Percentiles rank a stretch among this genome's conserved stretches.
Evolutionary conservation across 73 alveolate species (phyloP).

Genomic region (Diophrys sp.): DNA sequence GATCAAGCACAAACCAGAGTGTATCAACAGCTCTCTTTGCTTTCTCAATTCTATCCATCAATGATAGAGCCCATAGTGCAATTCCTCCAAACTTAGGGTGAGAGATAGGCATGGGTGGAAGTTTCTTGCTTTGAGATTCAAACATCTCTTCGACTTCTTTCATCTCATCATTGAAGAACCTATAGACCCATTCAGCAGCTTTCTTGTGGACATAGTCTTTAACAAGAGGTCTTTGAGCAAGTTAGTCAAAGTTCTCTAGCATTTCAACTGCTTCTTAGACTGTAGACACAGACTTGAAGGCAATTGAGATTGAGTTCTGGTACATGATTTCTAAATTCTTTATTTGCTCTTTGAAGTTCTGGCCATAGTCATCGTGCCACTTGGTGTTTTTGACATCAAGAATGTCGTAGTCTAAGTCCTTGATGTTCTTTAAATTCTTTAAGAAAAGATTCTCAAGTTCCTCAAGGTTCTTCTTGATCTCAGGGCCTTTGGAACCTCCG

Average conservation of each 20-base stretch:
- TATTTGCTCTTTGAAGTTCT: conserved; percentile 74
- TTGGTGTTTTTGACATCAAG: conserved; percentile 98
- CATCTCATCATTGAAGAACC: conserved; percentile 72
- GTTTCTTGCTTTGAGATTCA: conserved; percentile 53
- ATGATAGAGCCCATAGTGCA: conserved; percentile 84
- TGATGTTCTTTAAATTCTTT: conserved; percentile 83
- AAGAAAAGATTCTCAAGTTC: conserved; percentile 91
- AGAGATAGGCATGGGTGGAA: conserved; percentile 69
- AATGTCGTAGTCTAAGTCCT: conserved; percentile 90
- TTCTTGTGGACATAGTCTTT: conserved; percentile 93
- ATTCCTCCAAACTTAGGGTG: conserved; percentile 82
- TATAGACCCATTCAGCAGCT: conserved; percentile 84
- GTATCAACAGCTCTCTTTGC: conserved; percentile 50
- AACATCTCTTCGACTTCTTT: conserved; percentile 85
- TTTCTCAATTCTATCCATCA: conserved; percentile 55
- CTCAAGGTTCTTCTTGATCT: conserved; percentile 83
- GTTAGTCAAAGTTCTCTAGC: conserved; percentile 96
- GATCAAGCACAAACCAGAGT: conserved; percentile 48
- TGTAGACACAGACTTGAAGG: conserved; percentile 97
- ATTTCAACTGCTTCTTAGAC: conserved; percentile 97
- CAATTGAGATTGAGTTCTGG: conserved; percentile 92
- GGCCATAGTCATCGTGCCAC: conserved; percentile 99
- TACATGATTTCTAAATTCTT: conserved; percentile 93
- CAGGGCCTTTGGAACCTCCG: conserved; percentile 99
- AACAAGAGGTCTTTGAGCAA: conserved; percentile 94